Base-by-base conservation (phyloP, 176 grass and related monocot species). In the Alloteropsis semialata region DNA sequence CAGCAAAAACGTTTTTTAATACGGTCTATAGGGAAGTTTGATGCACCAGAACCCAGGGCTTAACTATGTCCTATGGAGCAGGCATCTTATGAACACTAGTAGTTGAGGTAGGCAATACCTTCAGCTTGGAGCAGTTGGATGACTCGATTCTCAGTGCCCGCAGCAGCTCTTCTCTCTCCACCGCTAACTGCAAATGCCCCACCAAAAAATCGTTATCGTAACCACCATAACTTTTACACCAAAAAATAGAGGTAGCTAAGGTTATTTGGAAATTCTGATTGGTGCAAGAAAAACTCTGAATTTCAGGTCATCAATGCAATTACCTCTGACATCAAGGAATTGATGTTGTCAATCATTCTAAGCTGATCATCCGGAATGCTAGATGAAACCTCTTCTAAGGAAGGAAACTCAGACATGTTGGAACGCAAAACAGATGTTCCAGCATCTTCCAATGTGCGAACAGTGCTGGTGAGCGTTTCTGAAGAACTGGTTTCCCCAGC, bases 41-140 rank as follows among this genome's bases (percentile, higher is more conserved):
- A 51, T 48, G 16, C 8, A 55, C 3, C 15, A 51, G 42, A 50
- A 55, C 34, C 45, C 69, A 76, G 44, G 54, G 53, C 21, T 50
- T 88, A 60, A 61, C 60, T 53, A 76, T 56, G 58, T 10, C 17
- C 37, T 45, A 66, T 22, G 27, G 38, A 79, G 30, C 33, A 89
- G 12, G 34, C 38, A 73, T 81, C 63, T 64, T 18, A 76, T 65
- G 48, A 73, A 77, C 63, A 73, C 61, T 36, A 58, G 10, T 8
- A 58, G 16, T 65, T 59, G 66, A 25, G 38, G 6, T 58, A 70
- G 57, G 66, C 22, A 70, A 56, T 88, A 98, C 96, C 93, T 99
- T 99, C 74, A 99, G 82, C 81, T 89, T 96, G 81, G 91, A 94
- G 86, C 97, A 99, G 90, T 99, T 99, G 54, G 93, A 94, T 63